Percentiles rank a stretch among this genome's conserved stretches.
phyloP scores from a whole-genome alignment of 2,329 filamentous ascomycete species.

The Aureobasidium pullulans region DNA sequence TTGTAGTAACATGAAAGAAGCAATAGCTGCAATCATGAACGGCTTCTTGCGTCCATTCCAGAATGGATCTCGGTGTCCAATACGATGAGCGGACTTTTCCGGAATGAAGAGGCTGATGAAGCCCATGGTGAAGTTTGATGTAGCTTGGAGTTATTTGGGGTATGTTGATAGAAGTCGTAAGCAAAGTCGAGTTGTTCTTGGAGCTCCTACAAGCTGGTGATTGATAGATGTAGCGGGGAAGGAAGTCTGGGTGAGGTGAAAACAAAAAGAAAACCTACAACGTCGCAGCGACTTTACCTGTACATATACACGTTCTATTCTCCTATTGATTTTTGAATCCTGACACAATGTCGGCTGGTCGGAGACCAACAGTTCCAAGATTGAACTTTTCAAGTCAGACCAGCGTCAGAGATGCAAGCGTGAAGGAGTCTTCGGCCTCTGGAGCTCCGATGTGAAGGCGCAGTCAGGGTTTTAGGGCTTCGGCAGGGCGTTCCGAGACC shows the following conservation, averaged over 20 bases:
- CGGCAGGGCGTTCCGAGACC: not conserved
- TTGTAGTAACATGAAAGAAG: conserved; percentile 15
- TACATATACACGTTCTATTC: not conserved
- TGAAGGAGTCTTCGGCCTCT: not conserved
- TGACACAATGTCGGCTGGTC: conserved; percentile 1
- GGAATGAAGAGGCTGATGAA: conserved; percentile 1
- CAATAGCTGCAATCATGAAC: conserved; percentile 14
- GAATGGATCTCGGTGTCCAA: conserved; percentile 10
- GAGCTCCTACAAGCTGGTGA: too few species aligned
- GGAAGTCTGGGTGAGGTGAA: not conserved
- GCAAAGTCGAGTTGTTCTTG: not conserved
- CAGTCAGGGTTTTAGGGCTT: not conserved
- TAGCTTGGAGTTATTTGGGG: not conserved
- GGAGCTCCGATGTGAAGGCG: not conserved
- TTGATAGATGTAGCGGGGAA: not conserved
- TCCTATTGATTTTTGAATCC: not conserved
- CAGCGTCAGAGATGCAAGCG: not conserved
- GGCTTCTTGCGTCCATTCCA: conserved; percentile 17
- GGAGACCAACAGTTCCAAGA: conserved; percentile 1
- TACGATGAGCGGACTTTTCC: not conserved
- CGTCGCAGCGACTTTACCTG: not conserved
- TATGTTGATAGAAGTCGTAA: not conserved
- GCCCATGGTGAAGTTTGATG: not conserved
- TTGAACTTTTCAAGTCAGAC: not conserved
- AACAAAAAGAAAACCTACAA: not conserved